These are phyloP conservation scores for Fermentozyma sake DNA, from an alignment of 1,139 yeast species.

Conservation along the genomic window DNA sequence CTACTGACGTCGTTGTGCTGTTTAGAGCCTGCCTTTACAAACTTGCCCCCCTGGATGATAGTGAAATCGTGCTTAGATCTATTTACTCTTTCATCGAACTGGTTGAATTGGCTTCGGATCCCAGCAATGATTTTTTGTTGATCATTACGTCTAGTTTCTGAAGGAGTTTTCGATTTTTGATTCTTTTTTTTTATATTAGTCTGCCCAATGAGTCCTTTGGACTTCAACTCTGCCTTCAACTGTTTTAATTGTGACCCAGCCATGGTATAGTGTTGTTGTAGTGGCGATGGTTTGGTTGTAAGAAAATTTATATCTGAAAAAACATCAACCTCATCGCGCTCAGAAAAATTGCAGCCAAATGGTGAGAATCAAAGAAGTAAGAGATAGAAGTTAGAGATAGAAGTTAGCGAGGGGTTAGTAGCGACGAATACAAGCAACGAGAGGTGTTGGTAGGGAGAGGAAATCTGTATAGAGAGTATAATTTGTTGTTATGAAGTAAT, in stretches of 20 bases:
- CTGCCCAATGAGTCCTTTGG: slow-evolving; percentile 80
- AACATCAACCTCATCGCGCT: background rate
- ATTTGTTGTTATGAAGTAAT: no score
- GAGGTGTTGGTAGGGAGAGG: no score
- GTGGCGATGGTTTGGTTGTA: slow-evolving; percentile 1
- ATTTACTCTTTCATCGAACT: slow-evolving; percentile 76
- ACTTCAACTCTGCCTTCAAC: slow-evolving; percentile 70
- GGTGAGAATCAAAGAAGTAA: no score
- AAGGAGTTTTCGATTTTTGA: slow-evolving; percentile 54
- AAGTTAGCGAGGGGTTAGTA: no score
- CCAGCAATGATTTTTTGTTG: slow-evolving; percentile 49
- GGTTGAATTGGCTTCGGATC: slow-evolving; percentile 81
- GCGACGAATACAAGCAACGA: no score
- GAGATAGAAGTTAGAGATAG: no score
- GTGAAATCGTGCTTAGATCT: slow-evolving; percentile 66
- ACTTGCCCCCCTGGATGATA: slow-evolving; percentile 48
- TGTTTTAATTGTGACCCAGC: slow-evolving; percentile 88
- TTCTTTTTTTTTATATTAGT: slow-evolving; percentile 56
- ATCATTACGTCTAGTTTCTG: slow-evolving; percentile 67
- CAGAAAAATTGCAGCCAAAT: slow-evolving; percentile 4
- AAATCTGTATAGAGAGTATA: no score
- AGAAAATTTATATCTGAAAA: background rate
- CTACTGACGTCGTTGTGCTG: slow-evolving; percentile 36
- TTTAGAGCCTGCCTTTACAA: slow-evolving; percentile 54
- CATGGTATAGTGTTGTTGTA: slow-evolving; percentile 37